These are phyloP conservation scores for Plasmodium falciparum DNA, from an alignment of 169 alveolate genomes.

Conservation along the genomic window DNA sequence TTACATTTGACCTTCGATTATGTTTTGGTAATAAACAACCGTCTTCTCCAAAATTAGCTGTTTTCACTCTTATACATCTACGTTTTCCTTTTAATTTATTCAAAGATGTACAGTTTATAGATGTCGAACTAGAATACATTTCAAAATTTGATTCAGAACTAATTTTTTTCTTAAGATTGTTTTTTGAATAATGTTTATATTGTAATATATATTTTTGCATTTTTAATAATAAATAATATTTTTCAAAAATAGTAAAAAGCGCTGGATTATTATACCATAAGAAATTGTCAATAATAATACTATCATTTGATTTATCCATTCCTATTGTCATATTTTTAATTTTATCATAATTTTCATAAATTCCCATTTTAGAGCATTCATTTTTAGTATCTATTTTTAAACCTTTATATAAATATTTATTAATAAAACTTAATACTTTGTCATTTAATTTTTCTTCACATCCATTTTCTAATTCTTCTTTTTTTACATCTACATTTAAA, in stretches of 20 bases:
- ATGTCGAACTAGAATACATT: slow-evolving; percentile 38
- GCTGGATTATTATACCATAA: slow-evolving; percentile 68
- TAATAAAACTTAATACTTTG: slow-evolving; percentile 13
- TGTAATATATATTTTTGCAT: slow-evolving; percentile 71
- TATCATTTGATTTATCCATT: slow-evolving; percentile 1
- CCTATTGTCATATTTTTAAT: neutral
- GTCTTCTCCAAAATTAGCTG: neutral
- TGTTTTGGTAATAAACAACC: neutral
- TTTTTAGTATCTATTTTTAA: slow-evolving; percentile 12
- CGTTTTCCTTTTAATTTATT: slow-evolving; percentile 3
- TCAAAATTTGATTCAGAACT: slow-evolving; percentile 55
- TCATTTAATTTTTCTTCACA: neutral
- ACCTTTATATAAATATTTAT: slow-evolving; percentile 18
- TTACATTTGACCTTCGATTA: neutral
- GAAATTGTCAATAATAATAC: slow-evolving; percentile 40
- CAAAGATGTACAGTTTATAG: slow-evolving; percentile 9
- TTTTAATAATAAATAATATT: slow-evolving; percentile 42
- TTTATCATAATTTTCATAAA: slow-evolving; percentile 20
- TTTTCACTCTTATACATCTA: neutral
- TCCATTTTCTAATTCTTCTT: neutral
- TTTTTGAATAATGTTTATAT: slow-evolving; percentile 54
- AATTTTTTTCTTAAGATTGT: slow-evolving; percentile 43
- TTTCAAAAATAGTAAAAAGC: slow-evolving; percentile 52
- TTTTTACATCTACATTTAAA: slow-evolving; percentile 35
- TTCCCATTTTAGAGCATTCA: neutral